Evolutionary conservation across 2,329 filamentous ascomycete species (phyloP).

Genomic region (Fusarium nelsonii): DNA sequence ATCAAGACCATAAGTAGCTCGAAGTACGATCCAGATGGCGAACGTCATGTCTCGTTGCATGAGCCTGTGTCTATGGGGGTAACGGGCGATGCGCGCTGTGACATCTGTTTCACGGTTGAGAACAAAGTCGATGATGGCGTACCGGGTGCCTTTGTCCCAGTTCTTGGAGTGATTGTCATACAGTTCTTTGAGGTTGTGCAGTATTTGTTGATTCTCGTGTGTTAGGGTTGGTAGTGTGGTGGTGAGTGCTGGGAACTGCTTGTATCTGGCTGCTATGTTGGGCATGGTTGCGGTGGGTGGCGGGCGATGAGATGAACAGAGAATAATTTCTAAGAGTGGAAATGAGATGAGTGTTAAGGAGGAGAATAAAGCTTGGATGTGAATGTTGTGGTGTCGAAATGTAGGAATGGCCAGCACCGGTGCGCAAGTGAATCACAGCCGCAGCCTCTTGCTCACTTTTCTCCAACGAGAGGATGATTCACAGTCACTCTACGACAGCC

Average conservation of each 20-base stretch:
- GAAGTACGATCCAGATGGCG: not conserved
- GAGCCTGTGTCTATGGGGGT: not conserved
- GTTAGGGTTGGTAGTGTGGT: not conserved
- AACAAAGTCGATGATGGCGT: not conserved
- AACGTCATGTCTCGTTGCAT: not conserved
- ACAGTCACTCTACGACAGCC: not conserved
- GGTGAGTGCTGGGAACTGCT: not conserved
- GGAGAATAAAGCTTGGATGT: not conserved
- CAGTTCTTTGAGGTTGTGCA: not conserved
- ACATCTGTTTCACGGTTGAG: not conserved
- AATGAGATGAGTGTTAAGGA: too few relatives aligned
- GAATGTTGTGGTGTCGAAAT: not conserved
- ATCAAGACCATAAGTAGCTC: not conserved
- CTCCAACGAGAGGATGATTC: not conserved
- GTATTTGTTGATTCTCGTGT: not conserved
- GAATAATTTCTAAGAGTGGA: not conserved
- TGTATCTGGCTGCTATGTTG: not conserved
- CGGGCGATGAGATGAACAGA: not conserved
- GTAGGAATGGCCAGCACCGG: not conserved
- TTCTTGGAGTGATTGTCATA: not conserved
- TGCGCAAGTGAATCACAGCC: not conserved
- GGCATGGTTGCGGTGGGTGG: not conserved
- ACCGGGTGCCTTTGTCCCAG: constrained; percentile 5
- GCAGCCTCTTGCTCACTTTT: not conserved
- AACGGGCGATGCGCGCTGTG: not conserved